A percentile compares a stretch with the other conserved stretches of the same genome.
Evolutionary conservation across 2,329 filamentous ascomycete species (phyloP).

Genomic region (Penicillium psychrosexuale): DNA sequence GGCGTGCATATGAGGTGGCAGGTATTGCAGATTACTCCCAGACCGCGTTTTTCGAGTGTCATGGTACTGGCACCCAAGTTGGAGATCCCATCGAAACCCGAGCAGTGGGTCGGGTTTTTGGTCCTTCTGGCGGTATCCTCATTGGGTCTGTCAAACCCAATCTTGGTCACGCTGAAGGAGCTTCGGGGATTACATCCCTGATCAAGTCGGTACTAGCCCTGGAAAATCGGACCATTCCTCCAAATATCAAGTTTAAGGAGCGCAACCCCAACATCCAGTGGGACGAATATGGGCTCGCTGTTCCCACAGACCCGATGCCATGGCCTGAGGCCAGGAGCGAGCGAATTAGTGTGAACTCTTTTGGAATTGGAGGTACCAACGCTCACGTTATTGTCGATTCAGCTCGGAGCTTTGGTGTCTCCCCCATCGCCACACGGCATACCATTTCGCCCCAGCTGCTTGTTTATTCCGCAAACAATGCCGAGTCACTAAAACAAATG

Average conservation of each 20-base stretch:
- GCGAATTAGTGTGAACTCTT: slow-evolving; percentile 17
- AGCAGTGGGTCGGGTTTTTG: slow-evolving; percentile 24
- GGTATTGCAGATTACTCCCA: slow-evolving; percentile 6
- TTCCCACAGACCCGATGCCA: slow-evolving; percentile 2
- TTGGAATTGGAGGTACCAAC: slow-evolving; percentile 22
- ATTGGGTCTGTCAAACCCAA: slow-evolving; percentile 18
- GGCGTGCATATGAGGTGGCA: slow-evolving; percentile 1
- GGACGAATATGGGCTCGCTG: neutral
- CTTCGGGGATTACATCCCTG: slow-evolving; percentile 47
- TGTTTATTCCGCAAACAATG: slow-evolving; percentile 8
- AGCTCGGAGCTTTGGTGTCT: neutral
- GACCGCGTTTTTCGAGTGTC: slow-evolving; percentile 24
- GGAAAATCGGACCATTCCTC: slow-evolving; percentile 38
- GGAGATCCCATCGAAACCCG: slow-evolving; percentile 30
- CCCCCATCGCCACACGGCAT: neutral
- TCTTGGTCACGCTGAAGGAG: slow-evolving; percentile 51
- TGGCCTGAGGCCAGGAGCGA: slow-evolving; percentile 9
- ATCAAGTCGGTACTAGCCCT: slow-evolving; percentile 31
- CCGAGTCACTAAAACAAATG: neutral
- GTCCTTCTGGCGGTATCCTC: neutral
- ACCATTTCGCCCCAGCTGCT: neutral
- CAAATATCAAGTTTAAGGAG: slow-evolving; percentile 39
- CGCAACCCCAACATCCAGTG: slow-evolving; percentile 7
- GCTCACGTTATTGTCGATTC: slow-evolving; percentile 19
- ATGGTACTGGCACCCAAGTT: slow-evolving; percentile 30